Evolutionary conservation across 495 filamentous ascomycete genomes (phyloP), one percentile per base, ranked within the genome.

Genomic region (Penicillium crystallinum): DNA sequence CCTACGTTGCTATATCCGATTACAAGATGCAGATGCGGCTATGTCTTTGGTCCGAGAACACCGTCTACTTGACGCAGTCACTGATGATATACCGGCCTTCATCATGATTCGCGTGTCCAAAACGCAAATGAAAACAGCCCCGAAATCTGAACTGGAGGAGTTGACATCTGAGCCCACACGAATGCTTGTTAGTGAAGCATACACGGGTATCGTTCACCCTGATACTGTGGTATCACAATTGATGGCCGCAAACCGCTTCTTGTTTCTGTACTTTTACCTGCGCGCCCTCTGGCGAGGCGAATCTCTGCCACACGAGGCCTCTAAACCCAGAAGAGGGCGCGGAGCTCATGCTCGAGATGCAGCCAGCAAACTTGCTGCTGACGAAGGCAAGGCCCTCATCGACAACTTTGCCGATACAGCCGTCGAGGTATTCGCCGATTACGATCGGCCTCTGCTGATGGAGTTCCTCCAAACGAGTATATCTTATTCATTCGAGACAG

Each of bases 191-290:
- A 81, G 89, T 25, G 93, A 96, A 69, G 90, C 91, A 8, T 84
- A 88, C 46, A 87, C 90, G 40, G 93, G 93, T 1, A 85, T 92
- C 36, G 87, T 98, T 14, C 84, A 76, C 10, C 88, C 91, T 0
- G 77, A 84, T 2, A 77, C 81, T 0, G 90, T 97, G 5, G 85
- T 97, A 30, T 56, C 70, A 2, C 92, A 97, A 56, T 77, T 98
- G 2, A 55, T 79, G 47, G 65, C 66, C 30, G 72, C 73, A 49
- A 72, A 75, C 62, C 73, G 54, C 2, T 64, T 72, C 36, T 66
- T 89, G n/a, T 96, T 93, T 64, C 81, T 95, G 6, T 98, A 87
- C 70, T 91, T 97, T 71, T 97, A 97, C 63, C 76, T 97, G 9
- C 83, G 89, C 12, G 82, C 86, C 1, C 75, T 98, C 12, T 97